Evolutionary conservation across 164 flowering plant species (phyloP), one percentile per base, ranked within the genome.

Genomic region (Magnolia changhungtana): DNA sequence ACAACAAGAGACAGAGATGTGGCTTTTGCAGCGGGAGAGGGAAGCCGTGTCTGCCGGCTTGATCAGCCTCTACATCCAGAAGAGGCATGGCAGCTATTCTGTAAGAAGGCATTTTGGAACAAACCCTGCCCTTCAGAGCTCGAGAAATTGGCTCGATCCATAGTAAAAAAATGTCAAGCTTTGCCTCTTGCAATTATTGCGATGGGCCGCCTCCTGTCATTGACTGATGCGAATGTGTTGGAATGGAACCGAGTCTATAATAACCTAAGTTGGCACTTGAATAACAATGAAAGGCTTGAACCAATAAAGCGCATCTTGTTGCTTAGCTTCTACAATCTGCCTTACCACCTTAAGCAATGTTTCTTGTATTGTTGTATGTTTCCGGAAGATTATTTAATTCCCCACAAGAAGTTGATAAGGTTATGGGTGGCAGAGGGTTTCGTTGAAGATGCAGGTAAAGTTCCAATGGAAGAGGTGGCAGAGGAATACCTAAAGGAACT

Each of bases 71-170:
- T 86, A 6, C 74, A 31, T 8, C 59, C 75, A 0, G 3, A 78
- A 0, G 79, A 84, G 21, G 73, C 86, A 10, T 83, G 85, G 87
- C 72, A 76, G 23, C 67, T 87, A 9, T 76, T 86, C 11, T 61
- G 67, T 9, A 75, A 74, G 69, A 80, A 80, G 72, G 85, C 73
- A 8, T 78, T 78, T 27, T 58, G 51, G 20, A 14, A 1, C 18
- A 20, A 8, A 5, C 7, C n/a, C 45, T 67, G 67, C 21, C 78
- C 80, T 37, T 20, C 27, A 1, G 59, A 77, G 8, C 71, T 79
- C 11, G 37, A 19, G 16, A 2, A 31, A 0, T 1, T 69, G 31
- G 78, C 78, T 20, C 75, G 8, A 23, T 7, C 55, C 11, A 74
- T 82, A 18, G 75, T 75, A 1, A 5, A 51, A 50, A 67, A 52